Percentiles rank a stretch among this genome's conserved stretches.
These are phyloP conservation scores for Ascochyta koolunga DNA, from an alignment of 2,329 filamentous ascomycete species.

Conservation along the genomic window DNA sequence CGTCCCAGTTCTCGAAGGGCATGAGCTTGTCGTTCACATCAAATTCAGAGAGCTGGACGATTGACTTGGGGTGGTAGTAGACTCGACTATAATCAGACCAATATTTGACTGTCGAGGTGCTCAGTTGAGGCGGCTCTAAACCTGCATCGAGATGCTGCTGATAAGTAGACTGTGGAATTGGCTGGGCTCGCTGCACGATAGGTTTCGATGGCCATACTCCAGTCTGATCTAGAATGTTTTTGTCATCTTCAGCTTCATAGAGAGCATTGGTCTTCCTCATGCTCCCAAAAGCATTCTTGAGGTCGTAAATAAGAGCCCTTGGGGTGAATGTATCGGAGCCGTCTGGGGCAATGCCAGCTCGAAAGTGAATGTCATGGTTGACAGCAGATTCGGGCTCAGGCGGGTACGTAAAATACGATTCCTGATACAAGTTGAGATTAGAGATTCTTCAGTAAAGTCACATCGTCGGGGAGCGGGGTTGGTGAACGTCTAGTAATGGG, in stretches of 20 bases:
- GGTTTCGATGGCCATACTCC: conserved; percentile 46
- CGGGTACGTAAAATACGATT: conserved; percentile 95
- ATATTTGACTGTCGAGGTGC: conserved; percentile 77
- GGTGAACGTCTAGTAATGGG: neutral
- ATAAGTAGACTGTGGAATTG: conserved; percentile 75
- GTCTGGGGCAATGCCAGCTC: conserved; percentile 79
- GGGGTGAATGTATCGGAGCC: conserved; percentile 92
- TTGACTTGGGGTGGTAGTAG: conserved; percentile 88
- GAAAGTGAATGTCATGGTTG: conserved; percentile 88
- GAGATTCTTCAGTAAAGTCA: neutral
- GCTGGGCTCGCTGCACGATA: conserved; percentile 67
- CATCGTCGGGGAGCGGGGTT: neutral
- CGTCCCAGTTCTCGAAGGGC: conserved; percentile 75
- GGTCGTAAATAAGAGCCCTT: conserved; percentile 88
- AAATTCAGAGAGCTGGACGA: conserved; percentile 81
- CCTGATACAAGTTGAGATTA: conserved; percentile 57
- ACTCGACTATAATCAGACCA: conserved; percentile 96
- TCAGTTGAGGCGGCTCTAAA: conserved; percentile 66
- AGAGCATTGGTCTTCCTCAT: conserved; percentile 86
- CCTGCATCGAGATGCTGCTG: conserved; percentile 80
- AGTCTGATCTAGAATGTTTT: conserved; percentile 28
- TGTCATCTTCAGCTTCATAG: conserved; percentile 67
- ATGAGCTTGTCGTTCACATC: conserved; percentile 79
- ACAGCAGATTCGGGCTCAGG: conserved; percentile 68
- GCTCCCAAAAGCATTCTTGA: conserved; percentile 92